A percentile compares a stretch with the other conserved stretches of the same genome.
Evolutionary conservation across 2,329 filamentous ascomycete species (phyloP).

Genomic region (Colletotrichum sojae): DNA sequence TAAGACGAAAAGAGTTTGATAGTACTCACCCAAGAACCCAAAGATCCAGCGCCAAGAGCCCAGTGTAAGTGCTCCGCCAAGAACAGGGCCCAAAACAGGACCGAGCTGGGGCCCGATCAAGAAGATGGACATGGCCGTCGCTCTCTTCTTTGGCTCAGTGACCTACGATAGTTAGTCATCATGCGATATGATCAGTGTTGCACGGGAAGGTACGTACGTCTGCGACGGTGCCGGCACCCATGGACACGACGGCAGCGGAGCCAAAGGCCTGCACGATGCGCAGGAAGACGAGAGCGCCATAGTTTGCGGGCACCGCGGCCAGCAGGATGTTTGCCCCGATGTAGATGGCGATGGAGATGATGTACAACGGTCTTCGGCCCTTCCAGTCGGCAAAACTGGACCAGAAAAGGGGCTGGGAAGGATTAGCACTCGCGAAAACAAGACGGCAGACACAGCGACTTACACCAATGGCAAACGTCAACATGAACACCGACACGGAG

Average conservation of each 20-base stretch:
- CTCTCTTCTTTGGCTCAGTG: constrained; percentile 50
- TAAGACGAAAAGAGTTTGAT: not conserved
- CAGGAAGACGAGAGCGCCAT: constrained; percentile 54
- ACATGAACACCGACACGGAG: constrained; percentile 61
- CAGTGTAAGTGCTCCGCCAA: constrained; percentile 56
- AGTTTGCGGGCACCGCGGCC: constrained; percentile 54
- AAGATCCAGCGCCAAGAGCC: constrained; percentile 61
- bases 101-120: constrained; percentile 60
- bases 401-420: constrained; percentile 56
- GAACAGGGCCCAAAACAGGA: constrained; percentile 58
- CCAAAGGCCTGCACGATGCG: constrained; percentile 59
- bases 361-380: constrained; percentile 57
- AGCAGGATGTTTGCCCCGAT: constrained; percentile 56
- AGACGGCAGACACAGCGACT: constrained; percentile 38
- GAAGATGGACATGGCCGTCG: constrained; percentile 57
- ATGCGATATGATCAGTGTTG: not conserved
- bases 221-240: constrained; percentile 59
- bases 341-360: constrained; percentile 56
- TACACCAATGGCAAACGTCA: constrained; percentile 57
- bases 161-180: constrained; percentile 48
- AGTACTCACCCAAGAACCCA: constrained; percentile 51
- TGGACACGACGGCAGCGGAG: constrained; percentile 57
- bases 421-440: too few relatives aligned
- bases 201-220: constrained; percentile 46
- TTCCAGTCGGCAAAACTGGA: constrained; percentile 55